Evolutionary conservation across 352 stramenopile genomes (phyloP).

Genomic region (Thraustochytrium striatum): DNA sequence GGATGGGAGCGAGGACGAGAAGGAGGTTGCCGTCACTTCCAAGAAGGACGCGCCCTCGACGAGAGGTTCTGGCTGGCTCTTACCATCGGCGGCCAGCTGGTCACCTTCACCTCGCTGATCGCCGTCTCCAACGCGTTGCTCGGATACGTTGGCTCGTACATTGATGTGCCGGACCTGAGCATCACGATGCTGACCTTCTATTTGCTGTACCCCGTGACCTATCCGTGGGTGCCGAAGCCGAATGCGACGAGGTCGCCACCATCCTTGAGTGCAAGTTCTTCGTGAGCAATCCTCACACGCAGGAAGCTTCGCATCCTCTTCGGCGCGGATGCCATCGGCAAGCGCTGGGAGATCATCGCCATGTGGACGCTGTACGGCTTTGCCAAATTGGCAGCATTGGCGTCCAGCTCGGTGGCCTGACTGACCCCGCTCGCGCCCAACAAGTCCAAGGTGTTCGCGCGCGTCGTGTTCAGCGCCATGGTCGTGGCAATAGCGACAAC

Average conservation of each 20-base stretch:
- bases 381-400: slow-evolving; percentile 1
- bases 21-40: too few relatives aligned
- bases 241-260: background rate
- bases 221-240: background rate
- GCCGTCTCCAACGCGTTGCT: background rate
- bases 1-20: too few relatives aligned
- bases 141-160: too few relatives aligned
- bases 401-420: slow-evolving; percentile 5
- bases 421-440: background rate
- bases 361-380: slow-evolving; percentile 10
- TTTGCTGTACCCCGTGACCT: background rate
- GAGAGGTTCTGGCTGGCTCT: background rate
- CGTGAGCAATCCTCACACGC: background rate
- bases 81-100: background rate
- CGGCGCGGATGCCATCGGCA: background rate
- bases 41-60: too few relatives aligned
- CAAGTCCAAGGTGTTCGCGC: background rate
- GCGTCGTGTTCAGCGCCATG: background rate
- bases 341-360: background rate
- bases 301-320: background rate
- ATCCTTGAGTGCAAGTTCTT: background rate
- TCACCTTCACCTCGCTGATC: background rate
- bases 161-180: background rate
- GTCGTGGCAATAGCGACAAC: background rate
- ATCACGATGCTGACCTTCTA: background rate